Evolutionary conservation across 805 yeast species (phyloP).

Genomic region (Sungouiozyma ichnusensis): DNA sequence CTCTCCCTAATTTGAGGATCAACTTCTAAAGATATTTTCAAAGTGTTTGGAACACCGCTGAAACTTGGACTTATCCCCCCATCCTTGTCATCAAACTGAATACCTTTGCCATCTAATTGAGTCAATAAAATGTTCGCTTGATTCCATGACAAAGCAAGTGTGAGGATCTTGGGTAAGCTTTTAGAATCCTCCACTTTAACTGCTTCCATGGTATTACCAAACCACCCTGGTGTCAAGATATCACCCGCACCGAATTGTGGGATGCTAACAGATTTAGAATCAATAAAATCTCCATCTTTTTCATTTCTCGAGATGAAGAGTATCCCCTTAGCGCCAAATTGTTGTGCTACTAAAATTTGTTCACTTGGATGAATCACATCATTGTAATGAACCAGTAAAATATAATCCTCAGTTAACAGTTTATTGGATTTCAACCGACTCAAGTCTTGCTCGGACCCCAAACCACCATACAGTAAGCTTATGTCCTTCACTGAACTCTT

Average conservation of each 20-base stretch:
- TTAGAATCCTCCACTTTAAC: conserved; percentile 37
- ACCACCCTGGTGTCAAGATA: conserved; percentile 68
- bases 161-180: conserved; percentile 61
- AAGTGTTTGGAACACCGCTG: conserved; percentile 16
- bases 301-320: conserved; percentile 49
- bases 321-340: conserved; percentile 50
- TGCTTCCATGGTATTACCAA: conserved; percentile 34
- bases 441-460: conserved; percentile 52
- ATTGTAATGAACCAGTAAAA: conserved; percentile 55
- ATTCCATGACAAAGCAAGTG: conserved; percentile 65
- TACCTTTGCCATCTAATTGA: conserved; percentile 19
- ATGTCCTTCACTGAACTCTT: conserved; percentile 44
- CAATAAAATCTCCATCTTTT: conserved; percentile 25
- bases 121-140: conserved; percentile 43
- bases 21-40: conserved; percentile 26
- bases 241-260: conserved; percentile 65
- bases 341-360: conserved; percentile 46
- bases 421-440: conserved; percentile 28
- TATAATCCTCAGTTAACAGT: conserved; percentile 36
- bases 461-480: conserved; percentile 50
- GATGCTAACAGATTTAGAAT: conserved; percentile 41
- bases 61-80: conserved; percentile 1
- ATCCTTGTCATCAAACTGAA: conserved; percentile 13
- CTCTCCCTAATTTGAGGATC: conserved; percentile 37
- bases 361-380: conserved; percentile 32